Evolutionary conservation across 352 stramenopile genomes (phyloP).

Genomic region (Pythium aristosporum): DNA sequence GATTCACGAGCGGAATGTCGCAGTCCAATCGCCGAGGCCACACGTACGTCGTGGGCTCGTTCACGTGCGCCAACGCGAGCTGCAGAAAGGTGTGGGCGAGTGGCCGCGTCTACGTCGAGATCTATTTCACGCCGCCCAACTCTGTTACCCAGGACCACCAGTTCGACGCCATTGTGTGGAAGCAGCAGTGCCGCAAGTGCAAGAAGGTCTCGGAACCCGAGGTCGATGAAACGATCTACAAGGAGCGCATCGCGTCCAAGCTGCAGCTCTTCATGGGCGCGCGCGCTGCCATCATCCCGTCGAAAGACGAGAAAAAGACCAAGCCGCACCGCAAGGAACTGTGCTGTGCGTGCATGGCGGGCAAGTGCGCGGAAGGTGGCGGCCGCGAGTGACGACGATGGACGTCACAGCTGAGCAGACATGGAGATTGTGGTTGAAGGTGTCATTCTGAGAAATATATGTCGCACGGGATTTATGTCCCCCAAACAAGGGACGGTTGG

Average conservation of each 20-base stretch:
- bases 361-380: constrained; percentile 15
- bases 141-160: background rate
- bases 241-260: constrained; percentile 29
- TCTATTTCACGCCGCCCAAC: constrained; percentile 16
- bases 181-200: constrained; percentile 25
- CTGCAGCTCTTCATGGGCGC: constrained; percentile 24
- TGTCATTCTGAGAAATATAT: background rate
- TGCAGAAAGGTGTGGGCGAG: constrained; percentile 20
- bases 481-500: too few species aligned
- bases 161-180: constrained; percentile 32
- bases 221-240: constrained; percentile 22
- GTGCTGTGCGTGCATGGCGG: constrained; percentile 27
- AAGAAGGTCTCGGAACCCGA: constrained; percentile 13
- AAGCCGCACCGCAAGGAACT: constrained; percentile 24
- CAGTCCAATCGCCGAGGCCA: background rate
- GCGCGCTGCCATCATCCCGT: constrained; percentile 2
- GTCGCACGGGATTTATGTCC: too few species aligned
- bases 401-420: background rate
- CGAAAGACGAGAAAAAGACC: constrained; percentile 15
- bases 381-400: too few species aligned
- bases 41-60: constrained; percentile 17
- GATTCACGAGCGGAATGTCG: background rate
- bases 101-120: constrained; percentile 13
- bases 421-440: too few species aligned
- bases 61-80: constrained; percentile 4